Conservation (phyloP, 164 flowering plant genomes). For the Nymphaea colorata region DNA sequence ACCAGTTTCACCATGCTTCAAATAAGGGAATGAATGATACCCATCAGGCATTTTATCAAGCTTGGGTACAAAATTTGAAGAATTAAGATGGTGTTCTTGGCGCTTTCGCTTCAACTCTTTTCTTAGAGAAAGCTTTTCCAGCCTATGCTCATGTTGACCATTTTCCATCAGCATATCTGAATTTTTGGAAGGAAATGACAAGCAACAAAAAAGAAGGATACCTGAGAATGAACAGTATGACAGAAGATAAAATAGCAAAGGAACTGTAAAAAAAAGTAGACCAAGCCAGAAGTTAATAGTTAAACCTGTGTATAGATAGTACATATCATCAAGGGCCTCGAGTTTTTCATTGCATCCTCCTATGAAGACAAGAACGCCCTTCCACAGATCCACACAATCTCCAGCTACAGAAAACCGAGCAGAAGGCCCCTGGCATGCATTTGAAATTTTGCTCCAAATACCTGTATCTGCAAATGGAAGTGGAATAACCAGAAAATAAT, state of each 20-base stretch:
- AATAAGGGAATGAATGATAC: slow-evolving; percentile 8
- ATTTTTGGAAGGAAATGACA: too few species aligned
- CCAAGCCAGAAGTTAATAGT: not conserved
- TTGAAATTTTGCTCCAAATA: slow-evolving; percentile 54
- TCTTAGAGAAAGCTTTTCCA: slow-evolving; percentile 68
- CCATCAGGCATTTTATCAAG: slow-evolving; percentile 4
- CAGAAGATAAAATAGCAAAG: slow-evolving; percentile 4
- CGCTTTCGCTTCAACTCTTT: slow-evolving; percentile 83
- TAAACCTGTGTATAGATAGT: slow-evolving; percentile 77
- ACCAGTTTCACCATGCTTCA: slow-evolving; percentile 35
- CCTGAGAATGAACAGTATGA: not conserved
- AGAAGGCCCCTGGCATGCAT: slow-evolving; percentile 71
- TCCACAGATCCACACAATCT: slow-evolving; percentile 60
- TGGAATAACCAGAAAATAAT: too few species aligned
- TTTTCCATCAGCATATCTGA: slow-evolving; percentile 43
- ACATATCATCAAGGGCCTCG: slow-evolving; percentile 90
- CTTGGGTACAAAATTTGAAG: slow-evolving; percentile 14
- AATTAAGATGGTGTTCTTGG: slow-evolving; percentile 42
- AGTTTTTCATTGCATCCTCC: slow-evolving; percentile 89
- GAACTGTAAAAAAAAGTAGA: not conserved
- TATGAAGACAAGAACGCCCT: slow-evolving; percentile 52
- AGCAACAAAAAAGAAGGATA: not conserved
- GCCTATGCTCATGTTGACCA: slow-evolving; percentile 35
- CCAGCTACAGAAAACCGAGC: slow-evolving; percentile 94
- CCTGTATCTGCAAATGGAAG: slow-evolving; percentile 44